Base-by-base conservation (phyloP, 2,329 filamentous ascomycete genomes). In the Pseudogymnoascus sp. region DNA sequence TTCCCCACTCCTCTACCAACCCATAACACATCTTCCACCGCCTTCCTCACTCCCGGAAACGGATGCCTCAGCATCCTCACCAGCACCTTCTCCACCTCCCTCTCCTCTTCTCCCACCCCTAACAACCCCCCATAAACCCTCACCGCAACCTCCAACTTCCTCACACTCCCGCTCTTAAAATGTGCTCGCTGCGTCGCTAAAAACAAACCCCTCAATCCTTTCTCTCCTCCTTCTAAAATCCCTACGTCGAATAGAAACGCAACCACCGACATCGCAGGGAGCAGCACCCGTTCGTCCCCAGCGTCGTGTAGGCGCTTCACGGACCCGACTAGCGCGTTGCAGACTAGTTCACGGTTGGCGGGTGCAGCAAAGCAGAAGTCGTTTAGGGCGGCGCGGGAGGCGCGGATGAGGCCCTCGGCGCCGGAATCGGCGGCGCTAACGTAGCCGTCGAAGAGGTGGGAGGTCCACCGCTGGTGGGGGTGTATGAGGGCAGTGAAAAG, bases 101-200 rank as follows among this genome's bases (percentile, higher is more conserved):
- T 66, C 47, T 72, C 59, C 37, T 61, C 34, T 16, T 39, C 37
- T 3, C 34, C 63, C 57, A 77, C 71, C 1, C 74, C 73, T 3
- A 85, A 84, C 26, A 96, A 76, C 0, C 85, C 86, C 2, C 86
- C 84, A 75, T 97, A 97, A 11, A 95, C 83, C 70, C 87, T 88
- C 66, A 96, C 78, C 21, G 90, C 91, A 0, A 91, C 89, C 72
- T 91, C 84, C 1, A 97, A 80, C 74, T 95, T 93, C 61, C 87
- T 84, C 47, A 96, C 84, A 73, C 91, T 95, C 18, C 88, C 86
- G 0, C 88, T 89, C 76, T 93, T 93, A 78, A 89, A 93, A 67
- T 93, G 89, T 0, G 89, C 83, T 74, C 88, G 91, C 71, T 96
- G 91, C 18, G 63, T 61, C 14, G 60, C 31, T 21, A 42, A 37